Evolutionary conservation across 345 rosid species (phyloP), one percentile per base, ranked within the genome.

Genomic region (Ceriops zippeliana): DNA sequence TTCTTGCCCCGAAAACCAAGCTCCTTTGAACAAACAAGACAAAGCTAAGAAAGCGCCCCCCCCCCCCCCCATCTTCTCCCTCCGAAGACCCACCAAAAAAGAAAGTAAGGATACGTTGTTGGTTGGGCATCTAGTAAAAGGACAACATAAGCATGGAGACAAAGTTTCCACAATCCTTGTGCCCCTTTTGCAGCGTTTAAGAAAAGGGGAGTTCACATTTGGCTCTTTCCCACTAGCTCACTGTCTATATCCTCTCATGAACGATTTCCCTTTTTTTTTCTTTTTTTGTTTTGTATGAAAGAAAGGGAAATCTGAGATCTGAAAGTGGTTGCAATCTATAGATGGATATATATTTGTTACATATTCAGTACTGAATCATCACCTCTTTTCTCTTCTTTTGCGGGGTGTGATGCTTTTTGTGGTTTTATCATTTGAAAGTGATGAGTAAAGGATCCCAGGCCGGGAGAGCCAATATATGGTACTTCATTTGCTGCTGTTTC

Each of bases 401-500:
- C 30, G 38, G 70, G 66, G 22, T 20, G 20, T 19, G 51, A 30
- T 61, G 57, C 34, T 54, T 78, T 75, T 75, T 54, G 22, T 61
- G 69, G 63, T 62, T 70, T 28, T 70, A 73, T 82, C 83, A 82
- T 80, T 78, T 76, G 78, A 73, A 79, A 81, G 85, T 75, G 72
- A 85, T 80, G 78, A 80, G 73, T 73, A 83, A 75, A 75, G 86
- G 90, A 83, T 83, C 87, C 86, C 26, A 86, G 83, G 81, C 64
- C 73, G 64, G 51, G 66, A 17, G 65, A 11, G 73, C 64, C 71
- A 66, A 32, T 61, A 17, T 60, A 17, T 67, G 60, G 71, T 52
- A 63, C 61, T 74, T 72, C 76, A 74, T 75, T 74, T 74, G 70
- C 58, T 63, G 73, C 47, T 51, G 73, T 60, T 70, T 72, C 60